Conservation (phyloP, 768 basidiomycete species). For the Tephrocybe sp. region DNA sequence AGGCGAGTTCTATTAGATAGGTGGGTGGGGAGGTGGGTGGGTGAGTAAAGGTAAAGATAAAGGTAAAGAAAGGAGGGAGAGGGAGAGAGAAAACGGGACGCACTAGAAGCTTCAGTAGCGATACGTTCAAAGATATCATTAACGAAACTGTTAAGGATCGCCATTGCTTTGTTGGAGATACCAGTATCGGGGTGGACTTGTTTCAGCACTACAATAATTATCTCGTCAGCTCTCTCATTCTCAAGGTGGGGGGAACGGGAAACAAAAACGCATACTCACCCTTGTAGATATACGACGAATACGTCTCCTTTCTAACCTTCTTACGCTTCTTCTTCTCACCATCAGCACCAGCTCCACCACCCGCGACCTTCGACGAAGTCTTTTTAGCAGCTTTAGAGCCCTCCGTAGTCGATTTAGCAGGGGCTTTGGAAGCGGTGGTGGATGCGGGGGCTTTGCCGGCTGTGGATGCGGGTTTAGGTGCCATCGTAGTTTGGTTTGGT, state of each 20-base stretch:
- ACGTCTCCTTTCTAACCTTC: conserved; percentile 89
- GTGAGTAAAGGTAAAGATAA: no score
- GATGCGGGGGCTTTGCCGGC: conserved; percentile 77
- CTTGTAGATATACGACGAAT: conserved; percentile 95
- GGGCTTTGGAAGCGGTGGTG: conserved; percentile 67
- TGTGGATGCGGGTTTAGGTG: conserved; percentile 77
- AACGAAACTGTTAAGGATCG: conserved; percentile 89
- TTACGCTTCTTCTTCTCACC: conserved; percentile 87
- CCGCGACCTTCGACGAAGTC: conserved; percentile 48
- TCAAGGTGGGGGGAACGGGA: not conserved
- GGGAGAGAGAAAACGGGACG: conserved; percentile 20
- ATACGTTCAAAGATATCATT: conserved; percentile 95
- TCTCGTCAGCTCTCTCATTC: no score
- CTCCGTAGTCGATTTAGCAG: conserved; percentile 62
- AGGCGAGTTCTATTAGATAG: conserved; percentile 73
- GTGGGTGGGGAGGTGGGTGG: not conserved
- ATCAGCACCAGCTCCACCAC: conserved; percentile 53
- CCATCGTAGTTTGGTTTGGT: conserved; percentile 47
- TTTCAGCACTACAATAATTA: conserved; percentile 92
- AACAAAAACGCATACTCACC: conserved; percentile 37
- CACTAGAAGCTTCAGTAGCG: conserved; percentile 85
- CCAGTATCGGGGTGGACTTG: conserved; percentile 98
- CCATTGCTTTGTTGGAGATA: conserved; percentile 97
- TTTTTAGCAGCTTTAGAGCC: conserved; percentile 78
- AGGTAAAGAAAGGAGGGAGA: no score